These are phyloP conservation scores for Penicillium goetzii DNA, from an alignment of 495 filamentous ascomycete genomes.

Conservation along the genomic window DNA sequence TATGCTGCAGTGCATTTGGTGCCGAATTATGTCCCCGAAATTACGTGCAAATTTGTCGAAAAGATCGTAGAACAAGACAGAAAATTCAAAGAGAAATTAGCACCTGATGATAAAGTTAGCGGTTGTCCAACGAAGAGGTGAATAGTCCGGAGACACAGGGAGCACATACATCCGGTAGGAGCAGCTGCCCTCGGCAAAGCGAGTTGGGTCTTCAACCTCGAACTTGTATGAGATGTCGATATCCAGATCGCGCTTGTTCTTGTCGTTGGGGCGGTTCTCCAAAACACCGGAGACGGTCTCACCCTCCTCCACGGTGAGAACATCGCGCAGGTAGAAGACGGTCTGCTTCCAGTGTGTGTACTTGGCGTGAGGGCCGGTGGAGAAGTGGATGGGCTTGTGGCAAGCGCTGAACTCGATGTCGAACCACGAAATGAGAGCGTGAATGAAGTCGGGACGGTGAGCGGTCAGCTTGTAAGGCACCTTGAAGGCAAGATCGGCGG, in stretches of 20 bases:
- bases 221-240: slow-evolving; percentile 84
- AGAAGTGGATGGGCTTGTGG: slow-evolving; percentile 83
- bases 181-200: slow-evolving; percentile 69
- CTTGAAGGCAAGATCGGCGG: slow-evolving; percentile 75
- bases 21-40: slow-evolving; percentile 24
- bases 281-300: slow-evolving; percentile 74
- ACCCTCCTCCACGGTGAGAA: slow-evolving; percentile 79
- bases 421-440: slow-evolving; percentile 97
- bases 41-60: slow-evolving; percentile 29
- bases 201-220: slow-evolving; percentile 69
- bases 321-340: slow-evolving; percentile 84
- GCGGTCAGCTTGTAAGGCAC: slow-evolving; percentile 71
- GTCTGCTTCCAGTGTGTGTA: slow-evolving; percentile 97
- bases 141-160: not conserved
- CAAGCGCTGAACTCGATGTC: slow-evolving; percentile 97
- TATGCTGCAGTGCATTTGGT: slow-evolving; percentile 35
- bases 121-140: not conserved
- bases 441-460: slow-evolving; percentile 85
- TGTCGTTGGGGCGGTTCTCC: slow-evolving; percentile 84
- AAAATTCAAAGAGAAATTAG: slow-evolving; percentile 37
- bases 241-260: slow-evolving; percentile 93
- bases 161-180: slow-evolving; percentile 85
- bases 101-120: slow-evolving; percentile 48
- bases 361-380: slow-evolving; percentile 85
- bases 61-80: slow-evolving; percentile 24